Base-by-base conservation (phyloP, 2,329 filamentous ascomycete genomes). In the Trichophyton rubrum region DNA sequence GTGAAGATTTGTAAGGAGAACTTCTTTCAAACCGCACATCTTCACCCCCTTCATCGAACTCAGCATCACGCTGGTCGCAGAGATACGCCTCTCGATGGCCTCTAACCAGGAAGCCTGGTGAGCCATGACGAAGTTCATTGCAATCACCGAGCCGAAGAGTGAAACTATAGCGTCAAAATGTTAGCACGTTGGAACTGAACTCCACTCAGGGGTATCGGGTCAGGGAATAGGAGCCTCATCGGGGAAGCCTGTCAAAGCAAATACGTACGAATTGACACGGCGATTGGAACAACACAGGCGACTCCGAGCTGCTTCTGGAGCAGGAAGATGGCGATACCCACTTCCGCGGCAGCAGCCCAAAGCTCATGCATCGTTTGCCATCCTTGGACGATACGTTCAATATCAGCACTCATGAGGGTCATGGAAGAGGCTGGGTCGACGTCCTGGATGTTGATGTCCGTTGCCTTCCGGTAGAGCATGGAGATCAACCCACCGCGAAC, bases 11-110 rank as follows among this genome's bases (percentile, higher is more conserved):
- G 67, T 69, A 61, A 72, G 70, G 9, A 79, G 63, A 2, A 72
- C 72, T 11, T 74, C 68, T 38, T 73, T 75, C 7, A 82, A 65
- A 0, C 79, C 80, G 0, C 77, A 72, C 59, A 81, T 75, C 63
- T 80, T 82, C 60, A 81, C 72, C 17, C 75, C 76, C 64, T 80
- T 81, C 70, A 82, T 80, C 17, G 74, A 76, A 3, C 73, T 74
- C 0, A 82, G 69, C 64, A 79, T 76, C 3, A 73, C 73, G 4
- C 77, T 71, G 0, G 79, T 82, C 15, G 75, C 74, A 4, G 74
- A 76, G 20, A 82, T 76, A 2, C 79, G 75, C 27, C 70, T 70
- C 64, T 82, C 74, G 15, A 80, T 79, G 8, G 78, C 78, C 53
- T 77, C 71, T 38, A 81, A 72, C 80, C 80, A 82, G 15, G 69